Percentiles rank a stretch among this genome's conserved stretches.
phyloP scores from a whole-genome alignment of 2,329 filamentous ascomycete genomes.

The Ophiocordyceps camponoti-saundersi region DNA sequence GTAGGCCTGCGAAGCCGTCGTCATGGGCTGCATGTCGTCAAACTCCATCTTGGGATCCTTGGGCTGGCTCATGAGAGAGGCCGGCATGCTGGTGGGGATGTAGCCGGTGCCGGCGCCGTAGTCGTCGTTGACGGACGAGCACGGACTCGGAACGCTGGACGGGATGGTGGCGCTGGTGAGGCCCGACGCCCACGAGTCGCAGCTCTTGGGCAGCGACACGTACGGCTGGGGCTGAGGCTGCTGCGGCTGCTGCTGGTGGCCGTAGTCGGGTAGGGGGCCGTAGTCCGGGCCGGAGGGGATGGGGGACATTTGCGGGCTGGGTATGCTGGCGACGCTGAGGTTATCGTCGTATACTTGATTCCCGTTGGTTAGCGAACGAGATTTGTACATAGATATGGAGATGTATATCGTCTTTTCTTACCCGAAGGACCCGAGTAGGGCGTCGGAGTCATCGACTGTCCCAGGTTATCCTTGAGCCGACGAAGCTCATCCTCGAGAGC shows the following conservation, averaged over 20 bases:
- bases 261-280: constrained; percentile 22
- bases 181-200: constrained; percentile 27
- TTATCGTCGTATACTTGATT: constrained; percentile 23
- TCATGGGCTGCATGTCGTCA: constrained; percentile 16
- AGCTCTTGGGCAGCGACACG: constrained; percentile 21
- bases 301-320: constrained; percentile 26
- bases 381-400: not conserved
- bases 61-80: constrained; percentile 13
- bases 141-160: constrained; percentile 33
- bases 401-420: constrained; percentile 8
- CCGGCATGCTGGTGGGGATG: constrained; percentile 30
- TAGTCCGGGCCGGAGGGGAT: constrained; percentile 26
- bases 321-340: constrained; percentile 18
- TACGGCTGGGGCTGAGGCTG: constrained; percentile 11
- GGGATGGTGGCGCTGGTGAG: constrained; percentile 14
- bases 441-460: constrained; percentile 21
- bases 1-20: constrained; percentile 5
- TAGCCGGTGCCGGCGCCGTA: constrained; percentile 22
- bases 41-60: constrained; percentile 23
- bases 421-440: constrained; percentile 22
- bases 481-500: constrained; percentile 35
- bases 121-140: constrained; percentile 29
- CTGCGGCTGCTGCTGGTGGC: constrained; percentile 13
- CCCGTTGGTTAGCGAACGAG: not conserved
- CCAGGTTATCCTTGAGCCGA: constrained; percentile 26